Percentiles rank a stretch among this genome's conserved stretches.
These are phyloP conservation scores for Fusarium sublunatum DNA, from an alignment of 2,329 filamentous ascomycete genomes.

Conservation along the genomic window DNA sequence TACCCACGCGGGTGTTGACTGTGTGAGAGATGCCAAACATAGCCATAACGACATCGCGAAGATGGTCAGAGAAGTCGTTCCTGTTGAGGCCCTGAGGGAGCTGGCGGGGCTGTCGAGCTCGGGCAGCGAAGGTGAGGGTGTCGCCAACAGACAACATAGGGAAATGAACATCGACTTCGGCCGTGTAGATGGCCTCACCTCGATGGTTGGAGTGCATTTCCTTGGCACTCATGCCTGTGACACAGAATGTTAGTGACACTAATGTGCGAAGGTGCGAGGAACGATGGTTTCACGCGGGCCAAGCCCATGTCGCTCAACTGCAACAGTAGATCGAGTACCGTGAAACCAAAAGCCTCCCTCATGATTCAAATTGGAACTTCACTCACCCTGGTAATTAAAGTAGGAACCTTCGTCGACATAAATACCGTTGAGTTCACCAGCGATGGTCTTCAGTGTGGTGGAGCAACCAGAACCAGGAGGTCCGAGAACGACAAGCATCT, in stretches of 20 bases:
- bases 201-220: conserved; percentile 83
- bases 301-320: conserved; percentile 9
- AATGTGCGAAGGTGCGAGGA: conserved; percentile 5
- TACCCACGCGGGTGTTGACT: conserved; percentile 77
- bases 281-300: conserved; percentile 21
- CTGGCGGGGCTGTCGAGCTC: conserved; percentile 72
- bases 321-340: conserved; percentile 9
- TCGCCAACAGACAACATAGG: conserved; percentile 81
- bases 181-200: conserved; percentile 88
- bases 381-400: conserved; percentile 82
- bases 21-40: conserved; percentile 81
- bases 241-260: conserved; percentile 28
- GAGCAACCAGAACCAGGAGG: conserved; percentile 81
- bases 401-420: conserved; percentile 75
- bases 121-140: conserved; percentile 81
- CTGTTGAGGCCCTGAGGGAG: conserved; percentile 69
- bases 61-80: conserved; percentile 67
- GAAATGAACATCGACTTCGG: conserved; percentile 86
- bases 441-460: conserved; percentile 85
- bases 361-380: background rate
- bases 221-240: conserved; percentile 69
- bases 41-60: conserved; percentile 79
- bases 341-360: conserved; percentile 9
- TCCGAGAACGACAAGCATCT: conserved; percentile 81
- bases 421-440: conserved; percentile 85